These are phyloP conservation scores for Sclerotinia borealis DNA, from an alignment of 2,329 filamentous ascomycete genomes.

Conservation along the genomic window DNA sequence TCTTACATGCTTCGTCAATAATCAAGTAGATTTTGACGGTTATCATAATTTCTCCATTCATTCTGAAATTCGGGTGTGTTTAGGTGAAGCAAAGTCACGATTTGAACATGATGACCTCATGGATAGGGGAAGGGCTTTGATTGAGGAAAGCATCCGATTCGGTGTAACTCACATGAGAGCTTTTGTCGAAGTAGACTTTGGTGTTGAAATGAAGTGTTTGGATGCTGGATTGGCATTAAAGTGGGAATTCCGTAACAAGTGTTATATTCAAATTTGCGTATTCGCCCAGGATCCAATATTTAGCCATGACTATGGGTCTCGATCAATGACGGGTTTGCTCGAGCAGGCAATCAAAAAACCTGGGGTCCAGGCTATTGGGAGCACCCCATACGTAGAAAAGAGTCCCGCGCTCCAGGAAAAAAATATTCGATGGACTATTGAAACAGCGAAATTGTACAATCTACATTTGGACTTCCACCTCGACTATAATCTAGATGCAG, in stretches of 20 bases:
- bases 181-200: slow-evolving; percentile 65
- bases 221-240: slow-evolving; percentile 53
- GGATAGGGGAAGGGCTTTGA: slow-evolving; percentile 56
- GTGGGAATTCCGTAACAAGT: slow-evolving; percentile 43
- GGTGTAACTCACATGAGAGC: slow-evolving; percentile 65
- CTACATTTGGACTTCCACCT: slow-evolving; percentile 66
- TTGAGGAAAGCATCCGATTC: slow-evolving; percentile 56
- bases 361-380: slow-evolving; percentile 55
- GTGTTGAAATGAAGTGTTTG: slow-evolving; percentile 52
- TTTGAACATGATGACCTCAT: slow-evolving; percentile 60
- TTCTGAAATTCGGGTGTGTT: slow-evolving; percentile 1
- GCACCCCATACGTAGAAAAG: slow-evolving; percentile 64
- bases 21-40: neutral
- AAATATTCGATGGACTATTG: slow-evolving; percentile 60
- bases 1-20: neutral
- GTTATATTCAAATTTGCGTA: slow-evolving; percentile 60
- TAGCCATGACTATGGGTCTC: slow-evolving; percentile 44
- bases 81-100: slow-evolving; percentile 50
- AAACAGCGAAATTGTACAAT: slow-evolving; percentile 42
- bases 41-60: neutral
- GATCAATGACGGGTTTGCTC: slow-evolving; percentile 46
- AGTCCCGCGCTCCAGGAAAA: slow-evolving; percentile 34
- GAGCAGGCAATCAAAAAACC: slow-evolving; percentile 38
- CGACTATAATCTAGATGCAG: slow-evolving; percentile 58
- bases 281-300: slow-evolving; percentile 68